A percentile compares a stretch with the other conserved stretches of the same genome.
Conservation (phyloP, 2,329 filamentous ascomycete genomes). For the Aspergillus floridensis region DNA sequence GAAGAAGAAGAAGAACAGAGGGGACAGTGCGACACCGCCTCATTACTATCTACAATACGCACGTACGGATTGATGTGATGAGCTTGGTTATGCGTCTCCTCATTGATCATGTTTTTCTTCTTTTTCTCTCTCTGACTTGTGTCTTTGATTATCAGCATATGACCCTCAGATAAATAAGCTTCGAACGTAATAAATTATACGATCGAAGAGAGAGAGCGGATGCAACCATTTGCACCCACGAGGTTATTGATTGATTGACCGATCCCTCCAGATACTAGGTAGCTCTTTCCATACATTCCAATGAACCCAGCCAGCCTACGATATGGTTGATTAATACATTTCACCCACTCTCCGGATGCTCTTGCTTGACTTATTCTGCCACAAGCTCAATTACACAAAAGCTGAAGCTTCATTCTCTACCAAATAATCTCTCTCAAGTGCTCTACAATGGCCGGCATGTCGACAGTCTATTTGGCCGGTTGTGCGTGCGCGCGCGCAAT, state of each 20-base stretch:
- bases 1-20: background rate
- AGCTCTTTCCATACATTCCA: background rate
- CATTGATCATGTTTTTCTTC: background rate
- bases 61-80: background rate
- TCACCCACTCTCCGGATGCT: background rate
- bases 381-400: background rate
- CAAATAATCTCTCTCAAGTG: background rate
- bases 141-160: background rate
- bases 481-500: background rate
- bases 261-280: background rate
- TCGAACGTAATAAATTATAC: background rate
- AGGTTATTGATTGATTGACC: background rate
- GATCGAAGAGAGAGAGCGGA: background rate
- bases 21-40: constrained; percentile 8
- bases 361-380: background rate
- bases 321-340: background rate
- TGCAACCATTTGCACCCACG: background rate
- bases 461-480: background rate
- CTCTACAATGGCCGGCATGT: constrained; percentile 1
- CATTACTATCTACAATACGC: background rate
- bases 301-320: no score
- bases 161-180: background rate
- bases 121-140: no score
- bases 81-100: background rate
- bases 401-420: background rate